A percentile compares a stretch with the other conserved stretches of the same genome.
phyloP scores from a whole-genome alignment of 768 basidiomycete genomes.

The Dictyophora rubrovolvata region DNA sequence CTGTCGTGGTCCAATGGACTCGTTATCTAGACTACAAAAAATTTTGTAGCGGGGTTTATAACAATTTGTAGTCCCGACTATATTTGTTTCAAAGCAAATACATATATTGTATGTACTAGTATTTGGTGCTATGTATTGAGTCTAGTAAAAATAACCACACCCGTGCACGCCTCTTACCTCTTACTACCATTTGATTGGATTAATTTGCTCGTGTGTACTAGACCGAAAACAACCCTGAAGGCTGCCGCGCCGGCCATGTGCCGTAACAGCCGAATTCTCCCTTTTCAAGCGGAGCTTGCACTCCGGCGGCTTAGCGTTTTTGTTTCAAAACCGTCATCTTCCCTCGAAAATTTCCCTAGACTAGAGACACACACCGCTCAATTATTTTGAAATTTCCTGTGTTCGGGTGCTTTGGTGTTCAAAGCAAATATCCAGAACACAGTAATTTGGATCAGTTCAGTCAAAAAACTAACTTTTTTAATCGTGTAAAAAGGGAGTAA shows the following conservation, averaged over 20 bases:
- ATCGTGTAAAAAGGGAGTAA: too few species aligned
- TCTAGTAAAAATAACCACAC: too few species aligned
- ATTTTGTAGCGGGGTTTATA: background rate
- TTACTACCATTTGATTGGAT: background rate
- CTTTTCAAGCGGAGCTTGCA: background rate
- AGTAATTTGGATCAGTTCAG: background rate
- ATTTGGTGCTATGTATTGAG: background rate
- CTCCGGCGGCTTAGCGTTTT: background rate
- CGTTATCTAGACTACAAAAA: background rate
- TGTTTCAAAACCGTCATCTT: background rate
- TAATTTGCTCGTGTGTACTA: background rate
- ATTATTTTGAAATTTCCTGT: background rate
- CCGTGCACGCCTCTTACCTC: too few species aligned
- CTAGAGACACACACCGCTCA: background rate
- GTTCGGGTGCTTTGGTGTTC: background rate
- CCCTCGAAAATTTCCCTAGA: background rate
- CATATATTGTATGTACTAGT: constrained; percentile 1
- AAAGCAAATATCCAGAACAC: background rate
- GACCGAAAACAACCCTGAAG: background rate
- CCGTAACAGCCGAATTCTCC: background rate
- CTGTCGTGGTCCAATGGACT: too few species aligned
- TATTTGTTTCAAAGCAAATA: constrained; percentile 2
- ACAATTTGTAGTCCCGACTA: constrained; percentile 4
- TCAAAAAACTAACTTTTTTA: background rate
- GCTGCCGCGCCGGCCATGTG: background rate